Base-by-base conservation (phyloP, 2,329 filamentous ascomycete genomes). In the Ceratocystis eucalypticola region DNA sequence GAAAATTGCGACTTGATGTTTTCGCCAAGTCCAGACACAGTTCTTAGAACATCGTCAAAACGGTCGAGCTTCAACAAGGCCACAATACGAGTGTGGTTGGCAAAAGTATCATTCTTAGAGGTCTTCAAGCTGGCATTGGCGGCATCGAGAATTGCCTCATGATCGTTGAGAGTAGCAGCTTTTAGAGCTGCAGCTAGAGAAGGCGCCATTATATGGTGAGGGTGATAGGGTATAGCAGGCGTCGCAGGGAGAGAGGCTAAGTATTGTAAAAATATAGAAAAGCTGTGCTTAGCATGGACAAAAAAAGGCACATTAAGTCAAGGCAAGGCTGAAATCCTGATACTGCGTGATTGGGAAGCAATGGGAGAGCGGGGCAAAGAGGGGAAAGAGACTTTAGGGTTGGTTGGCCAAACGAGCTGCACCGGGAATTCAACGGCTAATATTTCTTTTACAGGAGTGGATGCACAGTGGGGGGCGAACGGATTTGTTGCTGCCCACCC, bases 61-160 rank as follows among this genome's bases (percentile, higher is more conserved):
- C 89, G 87, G 75, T 94, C 90, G 71, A 94, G 83, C 74, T 91
- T 91, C 69, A 94, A 80, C 22, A 94, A 81, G 25, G 89, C 88
- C 57, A 93, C 82, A 15, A 88, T 81, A 68, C 87, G 86, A 45
- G 85, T 87, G 73, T 87, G 86, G 46, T 87, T 85, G 65, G 87
- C 86, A 50, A 83, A 77, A 41, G 74, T 68, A 70, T 87, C 81
- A 65, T 74, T 74, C 72, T 85, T 87, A 70, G 85, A 82, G 66
- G 82, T 80, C 71, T 84, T 84, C 69, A 87, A 76, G 62, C 84
- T 80, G 53, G 82, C 81, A 72, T 84, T 84, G 72, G 84, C 81
- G 63, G 83, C 80, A 72, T 82, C 80, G 68, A 94, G 83, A 64
- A 89, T 78, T 75, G 92, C 86, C 61, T 88, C 83, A 75, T 92